Evolutionary conservation across 768 basidiomycete genomes (phyloP), one percentile per base, ranked within the genome.

Genomic region (Kwoniella shandongensis): DNA sequence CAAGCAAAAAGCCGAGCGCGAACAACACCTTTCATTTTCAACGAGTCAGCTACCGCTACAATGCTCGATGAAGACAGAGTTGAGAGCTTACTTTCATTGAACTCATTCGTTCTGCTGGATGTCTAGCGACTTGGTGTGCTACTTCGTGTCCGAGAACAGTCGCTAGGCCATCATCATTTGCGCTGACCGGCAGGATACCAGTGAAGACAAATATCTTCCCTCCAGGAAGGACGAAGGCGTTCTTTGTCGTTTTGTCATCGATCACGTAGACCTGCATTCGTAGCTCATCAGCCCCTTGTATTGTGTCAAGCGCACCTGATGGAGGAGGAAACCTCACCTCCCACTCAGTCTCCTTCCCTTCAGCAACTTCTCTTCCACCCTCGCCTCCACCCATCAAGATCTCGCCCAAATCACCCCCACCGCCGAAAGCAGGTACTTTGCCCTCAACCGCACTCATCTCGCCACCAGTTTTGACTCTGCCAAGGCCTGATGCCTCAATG

Each of bases 71-170:
- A 40, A 5, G 6, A 17, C 17, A 18, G 0, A 27, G 20, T 17
- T 23, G 13, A 7, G 3, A 23, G 42, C 62, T 32, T 20, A 69
- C 69, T 53, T 72, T 79, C 55, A 76, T 64, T 2, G 66, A 75
- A 6, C 73, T 76, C 72, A 79, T 73, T 13, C 78, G 63, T 54
- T 80, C 79, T 0, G 79, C 78, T 0, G 73, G 71, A 57, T 80
- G 79, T 36, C 79, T 63, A 5, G 76, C 75, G 30, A 80, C 79
- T 47, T 78, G 77, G 70, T 79, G 89, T n/a, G 86, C 88, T 35
- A 90, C 87, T 76, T 91, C 90, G 73, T 96, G 92, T 0, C 88
- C 84, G 2, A 97, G 77, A 1, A 96, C 86, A 17, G 86, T 86
- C 0, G 92, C 89, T 0, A 97, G 78, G 0, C 89, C 90, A 66